Percentiles rank a stretch among this genome's conserved stretches.
Evolutionary conservation across 345 rosid species (phyloP).

Genomic region (Lepidium africanum): DNA sequence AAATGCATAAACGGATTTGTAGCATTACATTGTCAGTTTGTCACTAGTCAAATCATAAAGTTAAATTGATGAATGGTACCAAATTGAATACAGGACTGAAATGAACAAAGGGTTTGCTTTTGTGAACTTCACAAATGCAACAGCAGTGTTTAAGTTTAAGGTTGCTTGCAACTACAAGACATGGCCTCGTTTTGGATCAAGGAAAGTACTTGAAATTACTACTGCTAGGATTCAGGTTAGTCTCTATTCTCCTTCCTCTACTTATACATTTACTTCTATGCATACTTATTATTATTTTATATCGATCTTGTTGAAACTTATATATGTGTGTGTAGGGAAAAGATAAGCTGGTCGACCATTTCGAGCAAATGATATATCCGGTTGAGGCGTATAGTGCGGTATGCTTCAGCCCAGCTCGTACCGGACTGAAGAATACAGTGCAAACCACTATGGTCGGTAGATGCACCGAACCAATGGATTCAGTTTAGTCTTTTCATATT

Average conservation of each 20-base stretch:
- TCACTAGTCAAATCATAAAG: no score
- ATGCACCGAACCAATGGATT: not conserved
- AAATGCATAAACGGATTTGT: not conserved
- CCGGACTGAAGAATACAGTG: conserved; percentile 20
- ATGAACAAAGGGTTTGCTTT: conserved; percentile 77
- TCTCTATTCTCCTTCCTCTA: not conserved
- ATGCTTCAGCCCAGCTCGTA: conserved; percentile 38
- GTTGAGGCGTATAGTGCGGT: conserved; percentile 46
- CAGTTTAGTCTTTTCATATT: not conserved
- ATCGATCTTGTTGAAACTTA: not conserved
- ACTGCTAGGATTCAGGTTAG: conserved; percentile 64
- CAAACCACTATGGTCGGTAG: conserved; percentile 19
- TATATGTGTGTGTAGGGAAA: conserved; percentile 38
- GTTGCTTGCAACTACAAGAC: conserved; percentile 23
- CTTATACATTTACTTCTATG: not conserved
- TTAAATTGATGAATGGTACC: not conserved
- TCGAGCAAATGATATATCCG: conserved; percentile 34
- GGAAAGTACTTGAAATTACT: conserved; percentile 42
- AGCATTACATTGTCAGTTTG: not conserved
- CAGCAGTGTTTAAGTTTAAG: conserved; percentile 45
- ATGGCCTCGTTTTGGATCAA: conserved; percentile 47
- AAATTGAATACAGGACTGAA: conserved; percentile 30
- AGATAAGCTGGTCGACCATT: conserved; percentile 35
- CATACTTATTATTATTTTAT: not conserved
- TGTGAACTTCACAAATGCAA: conserved; percentile 59